Conservation (phyloP, 495 filamentous ascomycete genomes). For the Xylona heveae region DNA sequence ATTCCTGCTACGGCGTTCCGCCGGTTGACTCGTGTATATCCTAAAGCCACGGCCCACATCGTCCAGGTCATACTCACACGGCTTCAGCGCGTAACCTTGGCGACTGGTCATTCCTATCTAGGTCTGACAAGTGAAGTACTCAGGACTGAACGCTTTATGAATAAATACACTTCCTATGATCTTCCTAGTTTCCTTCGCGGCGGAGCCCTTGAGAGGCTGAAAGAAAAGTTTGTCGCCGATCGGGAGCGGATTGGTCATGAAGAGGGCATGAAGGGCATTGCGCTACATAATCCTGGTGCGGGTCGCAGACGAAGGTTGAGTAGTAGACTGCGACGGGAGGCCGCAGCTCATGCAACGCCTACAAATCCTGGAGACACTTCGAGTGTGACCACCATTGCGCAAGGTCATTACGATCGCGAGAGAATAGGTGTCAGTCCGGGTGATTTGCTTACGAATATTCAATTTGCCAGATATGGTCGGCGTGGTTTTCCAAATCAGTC, state of each 20-base stretch:
- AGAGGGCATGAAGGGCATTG: conserved; percentile 83
- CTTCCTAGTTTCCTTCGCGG: conserved; percentile 83
- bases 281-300: conserved; percentile 65
- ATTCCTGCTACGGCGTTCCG: conserved; percentile 93
- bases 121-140: conserved; percentile 80
- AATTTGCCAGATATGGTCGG: conserved; percentile 39
- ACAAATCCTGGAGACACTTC: conserved; percentile 4
- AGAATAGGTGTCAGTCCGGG: conserved; percentile 36
- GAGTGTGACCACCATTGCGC: conserved; percentile 8
- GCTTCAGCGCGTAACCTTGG: conserved; percentile 83
- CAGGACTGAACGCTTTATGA: conserved; percentile 77
- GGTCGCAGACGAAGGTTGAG: conserved; percentile 49
- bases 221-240: conserved; percentile 81
- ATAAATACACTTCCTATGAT: conserved; percentile 76
- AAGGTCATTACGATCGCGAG: conserved; percentile 10
- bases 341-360: conserved; percentile 44
- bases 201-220: conserved; percentile 60
- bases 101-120: conserved; percentile 83
- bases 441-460: conserved; percentile 63
- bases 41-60: conserved; percentile 89
- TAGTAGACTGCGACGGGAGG: conserved; percentile 59
- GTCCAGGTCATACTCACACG: conserved; percentile 91
- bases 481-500: conserved; percentile 7
- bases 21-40: conserved; percentile 83
- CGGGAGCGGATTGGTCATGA: conserved; percentile 65